A percentile compares a stretch with the other conserved stretches of the same genome.
These are phyloP conservation scores for Sugiyamaella qingdaonensis DNA, from an alignment of 805 yeast genomes.

Conservation along the genomic window DNA sequence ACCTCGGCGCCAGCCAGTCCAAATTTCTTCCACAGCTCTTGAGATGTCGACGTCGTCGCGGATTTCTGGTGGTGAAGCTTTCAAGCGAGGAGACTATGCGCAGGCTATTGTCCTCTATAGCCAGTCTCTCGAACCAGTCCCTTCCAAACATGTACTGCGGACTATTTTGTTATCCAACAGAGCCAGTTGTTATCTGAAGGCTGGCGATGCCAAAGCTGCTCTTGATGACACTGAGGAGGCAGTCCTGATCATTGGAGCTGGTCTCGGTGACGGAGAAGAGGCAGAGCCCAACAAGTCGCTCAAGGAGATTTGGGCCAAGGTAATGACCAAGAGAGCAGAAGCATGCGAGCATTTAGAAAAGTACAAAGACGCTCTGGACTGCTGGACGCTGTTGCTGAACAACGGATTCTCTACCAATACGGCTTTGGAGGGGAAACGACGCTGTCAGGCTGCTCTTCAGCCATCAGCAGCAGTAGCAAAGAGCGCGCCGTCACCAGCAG, in stretches of 20 bases:
- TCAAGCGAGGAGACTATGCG: conserved; percentile 77
- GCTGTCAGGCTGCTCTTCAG: conserved; percentile 60
- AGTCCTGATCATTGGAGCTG: conserved; percentile 37
- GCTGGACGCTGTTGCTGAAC: conserved; percentile 60
- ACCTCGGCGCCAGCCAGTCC: conserved; percentile 23
- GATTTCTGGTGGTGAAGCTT: conserved; percentile 54
- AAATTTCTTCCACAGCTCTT: conserved; percentile 28
- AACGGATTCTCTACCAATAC: conserved; percentile 63
- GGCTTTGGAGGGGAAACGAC: conserved; percentile 73
- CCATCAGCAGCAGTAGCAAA: conserved; percentile 17
- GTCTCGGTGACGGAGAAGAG: conserved; percentile 38
- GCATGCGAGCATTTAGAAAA: conserved; percentile 76
- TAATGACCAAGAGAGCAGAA: conserved; percentile 71
- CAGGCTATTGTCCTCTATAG: conserved; percentile 60
- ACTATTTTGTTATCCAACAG: conserved; percentile 73
- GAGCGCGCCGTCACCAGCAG: conserved; percentile 16
- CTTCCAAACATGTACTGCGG: conserved; percentile 58
- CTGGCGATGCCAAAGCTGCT: conserved; percentile 64
- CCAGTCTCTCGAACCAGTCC: conserved; percentile 53
- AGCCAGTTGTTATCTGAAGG: conserved; percentile 58
- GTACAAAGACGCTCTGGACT: conserved; percentile 55
- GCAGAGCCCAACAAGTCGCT: conserved; percentile 50
- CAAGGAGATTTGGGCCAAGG: conserved; percentile 69
- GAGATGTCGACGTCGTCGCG: conserved; percentile 31
- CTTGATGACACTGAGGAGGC: conserved; percentile 47